Conservation (phyloP, 805 yeast genomes). For the Metschnikowia santaceciliae region DNA sequence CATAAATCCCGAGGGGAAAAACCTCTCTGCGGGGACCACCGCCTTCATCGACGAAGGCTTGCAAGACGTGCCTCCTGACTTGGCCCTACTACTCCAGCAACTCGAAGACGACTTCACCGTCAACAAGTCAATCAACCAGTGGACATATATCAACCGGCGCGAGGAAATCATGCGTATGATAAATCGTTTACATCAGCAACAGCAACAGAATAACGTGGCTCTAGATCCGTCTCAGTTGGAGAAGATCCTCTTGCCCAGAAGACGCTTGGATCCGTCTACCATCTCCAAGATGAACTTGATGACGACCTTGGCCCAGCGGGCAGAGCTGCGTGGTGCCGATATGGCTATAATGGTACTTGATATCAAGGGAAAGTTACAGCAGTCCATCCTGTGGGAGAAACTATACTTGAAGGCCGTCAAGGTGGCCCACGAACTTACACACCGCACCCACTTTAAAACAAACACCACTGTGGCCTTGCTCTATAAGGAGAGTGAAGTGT, state of each 20-base stretch:
- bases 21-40: slow-evolving; percentile 10
- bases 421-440: slow-evolving; percentile 77
- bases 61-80: slow-evolving; percentile 43
- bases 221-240: slow-evolving; percentile 42
- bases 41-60: slow-evolving; percentile 14
- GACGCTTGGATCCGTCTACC: slow-evolving; percentile 22
- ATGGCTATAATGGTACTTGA: slow-evolving; percentile 72
- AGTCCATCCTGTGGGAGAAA: slow-evolving; percentile 84
- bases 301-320: slow-evolving; percentile 69
- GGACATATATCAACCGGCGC: slow-evolving; percentile 43
- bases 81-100: slow-evolving; percentile 39
- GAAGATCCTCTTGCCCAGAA: slow-evolving; percentile 62
- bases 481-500: slow-evolving; percentile 77
- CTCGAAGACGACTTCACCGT: slow-evolving; percentile 41
- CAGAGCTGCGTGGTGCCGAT: slow-evolving; percentile 55
- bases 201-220: slow-evolving; percentile 21
- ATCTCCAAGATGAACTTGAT: slow-evolving; percentile 56
- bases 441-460: slow-evolving; percentile 65
- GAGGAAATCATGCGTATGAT: slow-evolving; percentile 42
- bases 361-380: slow-evolving; percentile 73
- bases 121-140: slow-evolving; percentile 41
- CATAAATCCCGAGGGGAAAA: slow-evolving; percentile 5
- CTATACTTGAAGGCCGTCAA: slow-evolving; percentile 78
- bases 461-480: slow-evolving; percentile 82
- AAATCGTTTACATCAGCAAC: slow-evolving; percentile 31